Evolutionary conservation across 495 filamentous ascomycete genomes (phyloP), one percentile per base, ranked within the genome.

Genomic region (Sabuloglossum arenarium): DNA sequence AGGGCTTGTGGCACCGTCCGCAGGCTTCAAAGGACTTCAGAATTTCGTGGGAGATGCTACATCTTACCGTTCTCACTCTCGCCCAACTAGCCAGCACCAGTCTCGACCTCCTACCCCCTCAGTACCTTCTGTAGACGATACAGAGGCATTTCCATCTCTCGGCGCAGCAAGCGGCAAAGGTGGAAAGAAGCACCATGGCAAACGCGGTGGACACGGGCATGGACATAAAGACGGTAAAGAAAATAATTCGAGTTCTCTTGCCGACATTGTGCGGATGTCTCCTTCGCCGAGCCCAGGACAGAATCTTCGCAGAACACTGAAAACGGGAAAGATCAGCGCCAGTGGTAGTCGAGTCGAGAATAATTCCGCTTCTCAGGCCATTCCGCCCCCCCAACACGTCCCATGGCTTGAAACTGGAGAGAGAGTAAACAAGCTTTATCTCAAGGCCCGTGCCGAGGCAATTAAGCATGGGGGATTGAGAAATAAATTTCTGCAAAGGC

Each of bases 401-500:
- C 93, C 91, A 8, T 99, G 93, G 93, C 73, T 96, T 0, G 90
- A 95, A 66, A 97, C 93, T 1, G 93, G 93, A n/a, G 79, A 84
- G 10, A 79, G 74, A 39, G 83, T 85, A 50, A 97, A 99, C 68
- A 85, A 86, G 69, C 82, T 85, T 39, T 99, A 99, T 66, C 81
- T 97, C 58, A 93, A 94, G 66, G 86, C 86, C 57, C 79, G 93
- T 39, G 84, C 86, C 60, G 87, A 96, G 65, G 93, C 93, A 28
- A 93, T 97, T 65, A 90, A 89, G 67, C 93, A 99, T 65, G 93
- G 91, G 58, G 88, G 87, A 55, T 77, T 91, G 66, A 78, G 93
- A 55, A 97, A 97, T 68, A 97, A 97, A 64, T 99, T 96, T 64
- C 71, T 99, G 28, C 91, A 98, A 67, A 93, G 87, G 87, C 91